Percentiles rank a stretch among this genome's conserved stretches.
Evolutionary conservation across 2,329 filamentous ascomycete genomes (phyloP).

Genomic region (Diaporthe sp.): DNA sequence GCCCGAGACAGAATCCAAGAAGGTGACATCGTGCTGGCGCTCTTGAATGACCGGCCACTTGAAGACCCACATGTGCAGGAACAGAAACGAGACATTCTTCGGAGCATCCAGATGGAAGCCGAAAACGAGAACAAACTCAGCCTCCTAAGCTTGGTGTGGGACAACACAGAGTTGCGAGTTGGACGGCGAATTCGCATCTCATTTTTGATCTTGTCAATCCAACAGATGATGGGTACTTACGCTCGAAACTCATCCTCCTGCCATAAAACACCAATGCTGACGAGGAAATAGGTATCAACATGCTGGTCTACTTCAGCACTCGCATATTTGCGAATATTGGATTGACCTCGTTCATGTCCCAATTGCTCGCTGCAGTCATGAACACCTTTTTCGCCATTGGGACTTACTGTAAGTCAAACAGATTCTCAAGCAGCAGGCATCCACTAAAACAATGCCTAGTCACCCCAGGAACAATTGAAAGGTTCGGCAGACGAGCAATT

Average conservation of each 20-base stretch:
- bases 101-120: constrained; percentile 3
- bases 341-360: background rate
- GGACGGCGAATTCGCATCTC: background rate
- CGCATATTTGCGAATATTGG: constrained; percentile 21
- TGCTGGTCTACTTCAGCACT: constrained; percentile 14
- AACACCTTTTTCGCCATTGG: background rate
- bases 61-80: constrained; percentile 2
- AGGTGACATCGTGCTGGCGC: background rate
- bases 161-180: background rate
- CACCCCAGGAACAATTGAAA: constrained; percentile 3
- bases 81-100: constrained; percentile 10
- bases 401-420: background rate
- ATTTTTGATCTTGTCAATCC: constrained; percentile 4
- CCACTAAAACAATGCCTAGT: background rate
- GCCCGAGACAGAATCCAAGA: constrained; percentile 16
- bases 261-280: background rate
- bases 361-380: constrained; percentile 6
- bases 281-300: background rate
- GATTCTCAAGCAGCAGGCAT: rapidly evolving
- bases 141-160: background rate
- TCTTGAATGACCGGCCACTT: background rate
- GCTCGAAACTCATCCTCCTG: rapidly evolving
- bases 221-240: constrained; percentile 6
- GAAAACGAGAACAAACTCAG: constrained; percentile 8
- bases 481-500: background rate